These are phyloP conservation scores for Telfairia occidentalis DNA, from an alignment of 331 rosid genomes.

Conservation along the genomic window DNA sequence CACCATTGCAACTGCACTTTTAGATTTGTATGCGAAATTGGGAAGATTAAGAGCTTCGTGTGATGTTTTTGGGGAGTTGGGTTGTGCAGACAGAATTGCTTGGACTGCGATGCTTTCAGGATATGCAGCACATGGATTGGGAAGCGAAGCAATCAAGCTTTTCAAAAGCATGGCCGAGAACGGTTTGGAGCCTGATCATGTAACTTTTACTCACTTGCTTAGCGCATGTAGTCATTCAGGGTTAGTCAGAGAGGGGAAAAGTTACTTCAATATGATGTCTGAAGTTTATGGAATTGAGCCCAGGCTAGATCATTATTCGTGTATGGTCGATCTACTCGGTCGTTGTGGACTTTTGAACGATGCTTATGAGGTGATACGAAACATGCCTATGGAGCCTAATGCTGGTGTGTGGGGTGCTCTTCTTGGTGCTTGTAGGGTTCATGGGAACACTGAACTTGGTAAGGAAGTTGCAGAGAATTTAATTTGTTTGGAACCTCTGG, in stretches of 20 bases:
- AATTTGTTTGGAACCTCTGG: slow-evolving; percentile 6
- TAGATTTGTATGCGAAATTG: slow-evolving; percentile 7
- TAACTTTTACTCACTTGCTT: slow-evolving; percentile 14
- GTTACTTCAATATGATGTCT: slow-evolving; percentile 8
- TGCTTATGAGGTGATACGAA: slow-evolving; percentile 12
- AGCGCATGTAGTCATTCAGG: slow-evolving; percentile 18
- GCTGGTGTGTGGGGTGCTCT: slow-evolving; percentile 18
- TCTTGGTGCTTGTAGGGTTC: slow-evolving; percentile 13
- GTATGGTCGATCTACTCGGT: slow-evolving; percentile 18
- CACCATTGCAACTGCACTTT: slow-evolving; percentile 8
- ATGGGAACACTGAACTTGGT: slow-evolving; percentile 14
- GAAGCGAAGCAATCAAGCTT: slow-evolving; percentile 15
- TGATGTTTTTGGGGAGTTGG: slow-evolving; percentile 7
- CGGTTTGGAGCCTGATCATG: slow-evolving; percentile 16
- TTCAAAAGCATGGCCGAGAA: slow-evolving; percentile 1
- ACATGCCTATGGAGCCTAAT: slow-evolving; percentile 17
- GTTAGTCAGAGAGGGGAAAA: slow-evolving; percentile 14
- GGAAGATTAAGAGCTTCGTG: slow-evolving; percentile 14
- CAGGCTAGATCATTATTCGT: slow-evolving; percentile 16
- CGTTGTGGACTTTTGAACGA: slow-evolving; percentile 4
- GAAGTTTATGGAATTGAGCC: slow-evolving; percentile 13
- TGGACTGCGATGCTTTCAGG: slow-evolving; percentile 21
- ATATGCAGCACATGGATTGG: slow-evolving; percentile 13
- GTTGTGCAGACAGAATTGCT: slow-evolving; percentile 10
- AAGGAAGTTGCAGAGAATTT: slow-evolving; percentile 12